These are phyloP conservation scores for Trypanosoma cruzi DNA, from an alignment of 208 protist genomes.

Conservation along the genomic window DNA sequence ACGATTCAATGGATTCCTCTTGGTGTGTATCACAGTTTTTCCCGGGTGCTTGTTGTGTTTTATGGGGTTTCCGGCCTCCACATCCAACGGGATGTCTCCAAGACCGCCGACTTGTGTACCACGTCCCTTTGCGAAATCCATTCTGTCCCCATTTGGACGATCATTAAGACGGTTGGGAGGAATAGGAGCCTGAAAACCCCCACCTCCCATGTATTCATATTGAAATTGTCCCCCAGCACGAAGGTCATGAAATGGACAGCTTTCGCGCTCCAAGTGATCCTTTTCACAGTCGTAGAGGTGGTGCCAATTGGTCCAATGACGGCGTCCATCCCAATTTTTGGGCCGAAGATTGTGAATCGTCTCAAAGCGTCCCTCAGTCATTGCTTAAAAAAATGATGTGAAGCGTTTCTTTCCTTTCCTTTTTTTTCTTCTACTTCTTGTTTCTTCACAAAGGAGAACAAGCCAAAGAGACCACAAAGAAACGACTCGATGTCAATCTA, in stretches of 20 bases:
- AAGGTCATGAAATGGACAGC: slow-evolving; percentile 88
- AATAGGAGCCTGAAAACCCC: slow-evolving; percentile 53
- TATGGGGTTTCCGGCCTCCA: slow-evolving; percentile 57
- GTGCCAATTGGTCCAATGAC: slow-evolving; percentile 93
- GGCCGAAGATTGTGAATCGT: slow-evolving; percentile 90
- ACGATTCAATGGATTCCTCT: slow-evolving; percentile 74
- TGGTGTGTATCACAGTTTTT: slow-evolving; percentile 64
- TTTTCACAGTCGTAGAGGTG: slow-evolving; percentile 89
- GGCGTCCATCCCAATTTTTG: slow-evolving; percentile 89
- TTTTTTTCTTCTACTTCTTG: neutral
- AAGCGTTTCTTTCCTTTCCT: neutral
- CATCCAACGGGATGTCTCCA: slow-evolving; percentile 66
- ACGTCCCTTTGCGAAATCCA: slow-evolving; percentile 75
- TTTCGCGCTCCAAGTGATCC: slow-evolving; percentile 88
- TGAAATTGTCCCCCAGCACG: slow-evolving; percentile 90
- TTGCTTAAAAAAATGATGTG: slow-evolving; percentile 25
- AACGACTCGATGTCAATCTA: too few relatives aligned
- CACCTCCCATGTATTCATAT: slow-evolving; percentile 77
- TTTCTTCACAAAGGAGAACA: too few relatives aligned
- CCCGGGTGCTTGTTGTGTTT: slow-evolving; percentile 38
- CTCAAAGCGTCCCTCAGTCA: slow-evolving; percentile 92
- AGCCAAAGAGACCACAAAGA: too few relatives aligned
- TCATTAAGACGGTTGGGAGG: slow-evolving; percentile 55
- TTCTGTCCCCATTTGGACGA: slow-evolving; percentile 70
- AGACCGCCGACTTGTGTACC: slow-evolving; percentile 65